Evolutionary conservation across 768 basidiomycete species (phyloP), one percentile per base, ranked within the genome.

Genomic region (Lactarius sp.): DNA sequence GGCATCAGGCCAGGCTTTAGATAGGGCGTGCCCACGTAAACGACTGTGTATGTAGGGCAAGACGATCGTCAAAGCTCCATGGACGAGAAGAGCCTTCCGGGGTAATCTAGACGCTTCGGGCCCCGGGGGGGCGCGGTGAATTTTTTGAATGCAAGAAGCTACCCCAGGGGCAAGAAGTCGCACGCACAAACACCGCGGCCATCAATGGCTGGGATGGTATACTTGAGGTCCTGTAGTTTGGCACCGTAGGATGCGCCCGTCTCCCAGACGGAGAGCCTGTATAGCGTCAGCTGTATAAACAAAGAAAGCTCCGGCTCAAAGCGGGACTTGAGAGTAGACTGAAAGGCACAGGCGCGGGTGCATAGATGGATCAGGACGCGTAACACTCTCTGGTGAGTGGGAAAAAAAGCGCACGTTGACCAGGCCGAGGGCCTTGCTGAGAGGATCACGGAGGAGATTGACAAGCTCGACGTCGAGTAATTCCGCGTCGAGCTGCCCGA

Each of bases 401-500:
- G 10, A 46, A 60, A 13, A 55, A 50, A 20, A 14, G 74, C 85
- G 66, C 74, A 93, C 92, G 68, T 83, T 83, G 55, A 92, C 76
- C 14, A 85, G 75, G 31, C 81, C 79, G 22, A 96, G 74, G 1
- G 94, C 85, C 63, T 82, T 88, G 66, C 79, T 77, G 53, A 98
- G 73, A n/a, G 94, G 94, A 59, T 90, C 90, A 70, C 84, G 85
- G 37, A 98, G 80, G 64, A 97, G 76, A 34, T 85, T 81, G 37
- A 89, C 84, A 18, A 98, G 83, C 66, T 97, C 94, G 68, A 87
- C 84, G 76, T 98, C 96, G 53, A 98, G 81, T 27, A 95, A 80
- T 69, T 93, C 88, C 3, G 95, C 85, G 73, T 98, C 96, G 58
- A 98, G 84, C 74, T 96, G 92, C 8, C 90, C 89, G 53, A 98